A percentile compares a stretch with the other conserved stretches of the same genome.
Conservation (phyloP, 257 asterid species). For the Solanum sitiens region DNA sequence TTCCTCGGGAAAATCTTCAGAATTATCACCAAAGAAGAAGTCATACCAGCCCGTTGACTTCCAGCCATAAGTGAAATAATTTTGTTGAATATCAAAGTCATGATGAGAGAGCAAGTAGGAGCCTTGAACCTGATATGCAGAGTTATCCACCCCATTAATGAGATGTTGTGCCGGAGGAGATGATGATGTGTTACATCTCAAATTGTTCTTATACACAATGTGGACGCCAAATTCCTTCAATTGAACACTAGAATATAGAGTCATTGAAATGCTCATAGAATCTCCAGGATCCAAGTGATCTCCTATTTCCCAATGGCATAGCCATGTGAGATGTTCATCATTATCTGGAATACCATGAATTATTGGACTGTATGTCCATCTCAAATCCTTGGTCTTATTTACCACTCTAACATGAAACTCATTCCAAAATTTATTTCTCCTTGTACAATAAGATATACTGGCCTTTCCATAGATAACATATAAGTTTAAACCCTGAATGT, state of each 20-base stretch:
- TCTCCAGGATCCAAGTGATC: not conserved
- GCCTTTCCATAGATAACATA: not conserved
- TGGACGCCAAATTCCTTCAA: no score
- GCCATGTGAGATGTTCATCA: not conserved
- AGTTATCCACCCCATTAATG: not conserved
- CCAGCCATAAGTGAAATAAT: no score
- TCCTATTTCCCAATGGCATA: not conserved
- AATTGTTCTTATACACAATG: not conserved
- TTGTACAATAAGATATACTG: not conserved
- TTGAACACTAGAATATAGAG: no score
- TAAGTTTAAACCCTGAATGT: not conserved
- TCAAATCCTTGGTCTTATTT: not conserved
- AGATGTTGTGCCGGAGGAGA: not conserved
- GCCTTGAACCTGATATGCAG: no score
- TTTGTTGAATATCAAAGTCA: no score
- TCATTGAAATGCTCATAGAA: not conserved
- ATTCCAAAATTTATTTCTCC: not conserved
- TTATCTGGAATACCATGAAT: not conserved
- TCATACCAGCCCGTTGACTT: no score
- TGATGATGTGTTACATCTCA: not conserved
- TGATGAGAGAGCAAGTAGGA: no score
- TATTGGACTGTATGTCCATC: not conserved
- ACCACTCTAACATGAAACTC: not conserved
- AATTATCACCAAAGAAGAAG: no score
- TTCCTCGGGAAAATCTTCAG: no score